Evolutionary conservation across 1,139 yeast species (phyloP).

Genomic region (Magnusiomyces clavatus): DNA sequence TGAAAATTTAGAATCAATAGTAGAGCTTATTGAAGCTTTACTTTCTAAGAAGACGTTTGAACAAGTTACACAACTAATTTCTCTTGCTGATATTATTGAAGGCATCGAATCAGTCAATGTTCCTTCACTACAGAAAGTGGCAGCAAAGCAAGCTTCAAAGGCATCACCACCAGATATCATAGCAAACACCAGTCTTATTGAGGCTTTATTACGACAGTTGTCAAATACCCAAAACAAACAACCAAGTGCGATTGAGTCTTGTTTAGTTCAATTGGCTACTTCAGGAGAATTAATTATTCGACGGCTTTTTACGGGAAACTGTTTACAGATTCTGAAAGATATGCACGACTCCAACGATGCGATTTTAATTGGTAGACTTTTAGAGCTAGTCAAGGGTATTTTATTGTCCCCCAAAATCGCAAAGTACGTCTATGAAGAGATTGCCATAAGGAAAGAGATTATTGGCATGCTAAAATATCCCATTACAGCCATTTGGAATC

Average conservation of each 20-base stretch:
- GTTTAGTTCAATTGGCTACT: conserved; percentile 15
- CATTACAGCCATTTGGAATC: not conserved
- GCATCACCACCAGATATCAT: conserved; percentile 21
- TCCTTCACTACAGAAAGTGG: conserved; percentile 19
- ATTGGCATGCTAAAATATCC: conserved; percentile 14
- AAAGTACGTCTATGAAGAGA: not conserved
- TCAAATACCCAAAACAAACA: conserved; percentile 10
- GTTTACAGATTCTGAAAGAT: conserved; percentile 13
- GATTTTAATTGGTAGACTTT: conserved; percentile 19
- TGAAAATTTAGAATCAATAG: conserved; percentile 16
- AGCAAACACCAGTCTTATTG: conserved; percentile 20
- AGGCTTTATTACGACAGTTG: conserved; percentile 16
- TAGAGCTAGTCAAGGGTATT: conserved; percentile 19
- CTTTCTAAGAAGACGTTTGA: conserved; percentile 18
- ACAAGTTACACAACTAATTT: conserved; percentile 17
- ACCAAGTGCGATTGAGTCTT: conserved; percentile 12
- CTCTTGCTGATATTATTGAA: conserved; percentile 18
- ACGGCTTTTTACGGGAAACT: conserved; percentile 19
- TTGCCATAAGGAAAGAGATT: not conserved
- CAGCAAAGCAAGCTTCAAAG: conserved; percentile 17
- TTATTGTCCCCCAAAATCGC: conserved; percentile 17
- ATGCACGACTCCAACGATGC: conserved; percentile 15
- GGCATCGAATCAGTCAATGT: conserved; percentile 19
- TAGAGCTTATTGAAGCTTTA: conserved; percentile 19
- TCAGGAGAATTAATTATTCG: conserved; percentile 22